Evolutionary conservation across 345 rosid genomes (phyloP).

Genomic region (Eucalyptus camaldulensis): DNA sequence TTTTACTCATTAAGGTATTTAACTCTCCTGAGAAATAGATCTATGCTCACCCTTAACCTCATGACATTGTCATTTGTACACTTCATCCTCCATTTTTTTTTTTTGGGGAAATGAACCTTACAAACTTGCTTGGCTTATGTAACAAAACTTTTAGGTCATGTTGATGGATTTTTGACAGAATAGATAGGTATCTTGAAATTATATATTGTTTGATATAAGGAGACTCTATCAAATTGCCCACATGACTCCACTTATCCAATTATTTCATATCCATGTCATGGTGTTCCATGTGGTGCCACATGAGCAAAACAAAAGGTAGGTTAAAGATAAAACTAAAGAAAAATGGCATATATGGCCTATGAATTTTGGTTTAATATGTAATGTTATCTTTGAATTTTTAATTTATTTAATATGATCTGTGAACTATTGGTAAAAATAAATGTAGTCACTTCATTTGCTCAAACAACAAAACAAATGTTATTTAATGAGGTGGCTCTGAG

Average conservation of each 20-base stretch:
- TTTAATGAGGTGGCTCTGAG: not conserved
- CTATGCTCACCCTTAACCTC: not conserved
- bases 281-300: not conserved
- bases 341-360: not conserved
- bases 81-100: not conserved
- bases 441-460: not conserved
- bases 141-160: not conserved
- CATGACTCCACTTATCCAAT: not conserved
- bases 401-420: too few species aligned
- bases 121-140: not conserved
- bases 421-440: too few species aligned
- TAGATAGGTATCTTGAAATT: not conserved
- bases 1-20: too few species aligned
- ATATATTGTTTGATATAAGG: not conserved
- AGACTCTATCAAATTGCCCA: not conserved
- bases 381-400: not conserved
- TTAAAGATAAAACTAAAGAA: not conserved
- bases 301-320: not conserved
- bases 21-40: rapidly evolving
- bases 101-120: not conserved
- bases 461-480: too few species aligned
- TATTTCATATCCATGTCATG: not conserved
- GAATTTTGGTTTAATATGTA: not conserved
- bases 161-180: not conserved
- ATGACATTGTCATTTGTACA: not conserved